Conservation (phyloP, 2,329 filamentous ascomycete genomes). For the Metarhizium brunneum region DNA sequence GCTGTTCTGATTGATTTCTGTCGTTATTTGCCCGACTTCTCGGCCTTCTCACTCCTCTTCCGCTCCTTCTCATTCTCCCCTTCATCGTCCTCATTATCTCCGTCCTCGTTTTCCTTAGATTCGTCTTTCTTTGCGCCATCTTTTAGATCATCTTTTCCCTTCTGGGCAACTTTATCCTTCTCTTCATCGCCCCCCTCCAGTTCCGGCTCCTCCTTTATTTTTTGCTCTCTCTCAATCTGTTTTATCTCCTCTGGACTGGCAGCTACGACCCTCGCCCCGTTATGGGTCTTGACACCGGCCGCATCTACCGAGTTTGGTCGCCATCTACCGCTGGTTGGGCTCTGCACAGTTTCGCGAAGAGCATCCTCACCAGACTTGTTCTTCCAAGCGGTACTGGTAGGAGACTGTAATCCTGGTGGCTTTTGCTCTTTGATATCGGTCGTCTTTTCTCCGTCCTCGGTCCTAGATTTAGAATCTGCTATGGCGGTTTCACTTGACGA, state of each 20-base stretch:
- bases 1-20: background rate
- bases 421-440: conserved; percentile 6
- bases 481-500: background rate
- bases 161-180: background rate
- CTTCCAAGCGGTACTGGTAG: conserved; percentile 7
- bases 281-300: conserved; percentile 18
- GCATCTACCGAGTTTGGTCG: background rate
- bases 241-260: conserved; percentile 29
- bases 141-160: conserved; percentile 9
- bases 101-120: conserved; percentile 17
- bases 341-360: conserved; percentile 11
- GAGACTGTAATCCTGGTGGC: conserved; percentile 20
- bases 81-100: conserved; percentile 17
- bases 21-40: conserved; percentile 4
- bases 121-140: conserved; percentile 18
- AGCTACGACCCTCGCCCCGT: conserved; percentile 12
- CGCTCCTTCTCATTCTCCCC: conserved; percentile 8
- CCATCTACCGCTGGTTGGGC: conserved; percentile 9
- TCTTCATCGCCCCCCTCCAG: conserved; percentile 15
- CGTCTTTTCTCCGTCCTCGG: conserved; percentile 5
- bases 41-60: background rate
- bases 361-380: background rate
- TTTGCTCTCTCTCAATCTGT: conserved; percentile 21
- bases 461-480: background rate
- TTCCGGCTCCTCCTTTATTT: conserved; percentile 30